Conservation (phyloP, 2,329 filamentous ascomycete genomes). For the Xylariales sp. region DNA sequence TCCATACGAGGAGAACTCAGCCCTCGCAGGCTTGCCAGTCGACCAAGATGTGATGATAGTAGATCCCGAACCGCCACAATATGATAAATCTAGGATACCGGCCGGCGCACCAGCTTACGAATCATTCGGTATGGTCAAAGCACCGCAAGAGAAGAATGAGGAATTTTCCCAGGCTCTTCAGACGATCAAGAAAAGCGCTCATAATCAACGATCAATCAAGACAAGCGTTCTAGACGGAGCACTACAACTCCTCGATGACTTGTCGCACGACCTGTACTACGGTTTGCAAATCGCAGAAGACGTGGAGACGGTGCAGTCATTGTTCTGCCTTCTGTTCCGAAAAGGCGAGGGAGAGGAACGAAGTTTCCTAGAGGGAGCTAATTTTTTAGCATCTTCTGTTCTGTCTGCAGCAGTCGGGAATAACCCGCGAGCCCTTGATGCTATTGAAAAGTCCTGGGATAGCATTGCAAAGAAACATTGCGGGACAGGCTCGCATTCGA, state of each 20-base stretch:
- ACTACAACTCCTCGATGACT: conserved; percentile 69
- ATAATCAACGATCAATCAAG: conserved; percentile 41
- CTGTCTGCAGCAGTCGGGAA: conserved; percentile 71
- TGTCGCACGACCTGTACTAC: conserved; percentile 77
- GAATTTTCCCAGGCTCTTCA: conserved; percentile 62
- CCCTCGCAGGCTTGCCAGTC: conserved; percentile 62
- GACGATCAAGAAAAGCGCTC: conserved; percentile 59
- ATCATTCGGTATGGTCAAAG: conserved; percentile 66
- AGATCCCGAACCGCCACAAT: conserved; percentile 56
- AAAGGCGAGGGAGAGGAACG: conserved; percentile 37
- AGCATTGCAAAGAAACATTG: conserved; percentile 56
- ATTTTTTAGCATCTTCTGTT: conserved; percentile 66
- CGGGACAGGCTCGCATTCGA: conserved; percentile 32
- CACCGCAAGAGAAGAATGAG: conserved; percentile 56
- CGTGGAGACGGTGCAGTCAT: conserved; percentile 61
- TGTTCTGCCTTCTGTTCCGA: conserved; percentile 67
- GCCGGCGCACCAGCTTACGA: conserved; percentile 68
- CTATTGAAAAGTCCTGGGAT: conserved; percentile 62
- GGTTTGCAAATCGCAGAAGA: conserved; percentile 72
- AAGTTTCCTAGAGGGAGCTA: conserved; percentile 48
- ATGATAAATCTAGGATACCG: conserved; percentile 53
- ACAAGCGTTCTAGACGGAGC: conserved; percentile 58
- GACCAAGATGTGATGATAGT: conserved; percentile 66
- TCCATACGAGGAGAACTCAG: conserved; percentile 61
- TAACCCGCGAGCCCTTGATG: conserved; percentile 69